Conservation (phyloP, 305 asterid genomes). For the Fraxinus platypoda region DNA sequence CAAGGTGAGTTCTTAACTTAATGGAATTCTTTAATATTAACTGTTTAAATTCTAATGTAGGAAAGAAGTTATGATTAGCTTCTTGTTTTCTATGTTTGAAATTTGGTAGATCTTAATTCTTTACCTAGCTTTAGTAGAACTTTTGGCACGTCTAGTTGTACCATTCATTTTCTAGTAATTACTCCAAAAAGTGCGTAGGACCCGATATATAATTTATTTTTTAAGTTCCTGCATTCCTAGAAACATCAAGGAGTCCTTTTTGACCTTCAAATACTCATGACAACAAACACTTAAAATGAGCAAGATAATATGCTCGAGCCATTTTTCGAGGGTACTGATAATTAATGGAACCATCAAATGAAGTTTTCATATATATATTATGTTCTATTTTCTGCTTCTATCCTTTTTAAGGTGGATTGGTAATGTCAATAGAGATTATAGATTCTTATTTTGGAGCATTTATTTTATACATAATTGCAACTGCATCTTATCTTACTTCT, state of each 20-base stretch:
- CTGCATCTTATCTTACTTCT: not conserved
- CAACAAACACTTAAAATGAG: not conserved
- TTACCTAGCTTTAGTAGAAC: not conserved
- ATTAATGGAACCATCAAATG: not conserved
- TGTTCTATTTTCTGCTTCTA: not conserved
- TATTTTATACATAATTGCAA: not conserved
- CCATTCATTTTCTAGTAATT: not conserved
- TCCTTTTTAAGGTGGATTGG: not conserved
- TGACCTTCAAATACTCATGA: not conserved
- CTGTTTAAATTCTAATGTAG: not conserved
- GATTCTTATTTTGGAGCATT: not conserved
- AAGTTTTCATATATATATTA: not conserved
- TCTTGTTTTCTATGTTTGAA: not conserved
- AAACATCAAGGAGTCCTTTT: not conserved
- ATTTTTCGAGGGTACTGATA: not conserved
- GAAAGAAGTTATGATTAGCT: not conserved
- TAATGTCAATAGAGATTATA: not conserved
- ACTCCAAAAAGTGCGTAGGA: not conserved
- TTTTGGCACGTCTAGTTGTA: not conserved
- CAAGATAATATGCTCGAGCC: not conserved
- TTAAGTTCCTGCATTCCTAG: not conserved
- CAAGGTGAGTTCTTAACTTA: conserved; percentile 56
- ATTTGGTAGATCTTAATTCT: not conserved
- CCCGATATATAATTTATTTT: not conserved
- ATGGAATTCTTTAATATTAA: not conserved